These are phyloP conservation scores for Quercus wislizeni DNA, from an alignment of 306 rosid species.

Conservation along the genomic window DNA sequence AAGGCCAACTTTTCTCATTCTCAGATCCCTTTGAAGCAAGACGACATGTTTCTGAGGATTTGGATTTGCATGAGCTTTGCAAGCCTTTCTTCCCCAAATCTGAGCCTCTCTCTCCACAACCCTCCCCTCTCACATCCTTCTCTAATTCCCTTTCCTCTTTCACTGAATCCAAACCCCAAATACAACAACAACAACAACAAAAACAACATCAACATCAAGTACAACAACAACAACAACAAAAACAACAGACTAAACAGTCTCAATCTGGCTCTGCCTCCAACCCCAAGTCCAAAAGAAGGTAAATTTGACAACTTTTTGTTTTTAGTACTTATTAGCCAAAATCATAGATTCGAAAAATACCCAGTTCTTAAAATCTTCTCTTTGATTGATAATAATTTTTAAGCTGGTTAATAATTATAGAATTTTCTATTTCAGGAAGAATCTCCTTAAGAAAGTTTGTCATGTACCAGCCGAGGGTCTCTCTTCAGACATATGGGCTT, in stretches of 20 bases:
- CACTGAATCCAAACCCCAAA: conserved; percentile 30
- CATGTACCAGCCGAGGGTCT: conserved; percentile 84
- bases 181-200: conserved; percentile 39
- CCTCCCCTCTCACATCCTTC: conserved; percentile 24
- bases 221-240: conserved; percentile 37
- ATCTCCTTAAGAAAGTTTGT: conserved; percentile 81
- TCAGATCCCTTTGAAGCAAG: conserved; percentile 46
- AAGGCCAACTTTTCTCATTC: conserved; percentile 31
- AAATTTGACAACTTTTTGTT: background rate
- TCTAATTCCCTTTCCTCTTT: conserved; percentile 18
- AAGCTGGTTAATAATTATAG: background rate
- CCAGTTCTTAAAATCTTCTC: conserved; percentile 6
- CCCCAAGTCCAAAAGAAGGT: conserved; percentile 86
- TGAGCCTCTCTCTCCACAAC: conserved; percentile 25
- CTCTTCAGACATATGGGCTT: conserved; percentile 96
- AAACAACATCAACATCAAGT: conserved; percentile 12
- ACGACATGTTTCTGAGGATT: conserved; percentile 42
- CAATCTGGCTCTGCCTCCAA: conserved; percentile 37
- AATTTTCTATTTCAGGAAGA: conserved; percentile 55
- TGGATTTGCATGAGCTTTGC: conserved; percentile 86
- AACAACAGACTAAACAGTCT: conserved; percentile 34
- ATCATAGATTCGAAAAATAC: conserved; percentile 12
- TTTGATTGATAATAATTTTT: conserved; percentile 2
- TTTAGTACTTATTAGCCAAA: background rate
- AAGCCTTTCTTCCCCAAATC: conserved; percentile 78